Percentiles rank a stretch among this genome's conserved stretches.
Conservation (phyloP, 2,329 filamentous ascomycete genomes). For the Colletotrichum australisinense region DNA sequence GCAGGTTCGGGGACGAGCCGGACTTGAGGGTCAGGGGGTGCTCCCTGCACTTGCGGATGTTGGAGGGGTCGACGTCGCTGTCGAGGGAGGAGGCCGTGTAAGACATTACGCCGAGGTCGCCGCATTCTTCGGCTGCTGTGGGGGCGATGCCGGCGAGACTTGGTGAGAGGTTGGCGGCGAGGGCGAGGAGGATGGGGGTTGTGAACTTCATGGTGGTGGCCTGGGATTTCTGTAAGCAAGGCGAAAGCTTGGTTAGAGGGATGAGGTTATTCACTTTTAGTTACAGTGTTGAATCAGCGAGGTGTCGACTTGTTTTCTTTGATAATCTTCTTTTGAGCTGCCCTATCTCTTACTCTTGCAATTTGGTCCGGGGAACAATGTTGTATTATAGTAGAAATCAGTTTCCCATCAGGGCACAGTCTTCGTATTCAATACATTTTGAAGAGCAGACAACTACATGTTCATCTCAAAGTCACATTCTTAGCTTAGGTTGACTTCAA, state of each 20-base stretch:
- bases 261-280: background rate
- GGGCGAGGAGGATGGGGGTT: background rate
- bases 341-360: background rate
- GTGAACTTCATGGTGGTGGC: background rate
- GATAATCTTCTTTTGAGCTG: background rate
- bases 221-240: background rate
- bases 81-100: background rate
- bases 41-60: background rate
- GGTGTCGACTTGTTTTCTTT: too few species aligned
- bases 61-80: background rate
- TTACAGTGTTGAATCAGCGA: too few species aligned
- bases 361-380: background rate
- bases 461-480: background rate
- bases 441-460: background rate
- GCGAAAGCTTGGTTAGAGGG: background rate
- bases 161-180: background rate
- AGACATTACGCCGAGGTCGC: constrained; percentile 2
- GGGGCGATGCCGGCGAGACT: background rate
- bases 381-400: background rate
- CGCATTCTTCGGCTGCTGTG: background rate
- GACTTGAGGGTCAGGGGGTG: background rate
- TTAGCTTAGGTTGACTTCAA: background rate
- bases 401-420: background rate
- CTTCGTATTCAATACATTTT: too few species aligned
- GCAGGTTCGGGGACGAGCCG: background rate